Base-by-base conservation (phyloP, 306 rosid species). In the Corylus avellana region DNA sequence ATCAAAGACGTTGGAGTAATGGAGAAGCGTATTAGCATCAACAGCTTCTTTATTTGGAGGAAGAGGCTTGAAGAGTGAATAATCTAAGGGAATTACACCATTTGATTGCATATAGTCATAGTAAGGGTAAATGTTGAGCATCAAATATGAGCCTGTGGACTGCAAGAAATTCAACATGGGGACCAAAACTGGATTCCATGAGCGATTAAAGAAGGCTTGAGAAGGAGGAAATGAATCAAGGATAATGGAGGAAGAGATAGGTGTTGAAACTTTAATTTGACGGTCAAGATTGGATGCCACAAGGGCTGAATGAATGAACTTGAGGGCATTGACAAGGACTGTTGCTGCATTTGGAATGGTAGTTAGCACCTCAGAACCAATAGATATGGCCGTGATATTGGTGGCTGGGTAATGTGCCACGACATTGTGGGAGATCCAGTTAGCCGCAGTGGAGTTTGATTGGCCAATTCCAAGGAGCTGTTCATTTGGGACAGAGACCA, bases 171-270 rank as follows among this genome's bases (percentile, higher is more conserved):
- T 90, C 20, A 92, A 93, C 79, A 92, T 74, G 3, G 97, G 97
- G 58, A 92, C 90, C 77, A 92, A 54, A 79, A 92, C 92, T 0
- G 91, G 80, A 83, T 90, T 79, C 81, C 84, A 80, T 0, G 97
- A 85, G 17, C 84, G 86, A 78, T 92, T 92, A 58, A 92, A 92
- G 86, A 92, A 92, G 47, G 97, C 97, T 81, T 92, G 97, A 20
- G 95, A 92, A 74, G 97, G 97, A 0, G 97, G 97, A 77, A 92
- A 92, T 1, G 97, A 92, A 73, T 92, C 97, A 4, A 92, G 96
- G 84, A 92, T 92, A 56, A 90, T 80, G 3, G 90, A 87, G 74
- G 97, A 92, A 12, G 97, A 80, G 77, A 90, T 88, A 9, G 97
- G 93, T 2, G 96, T 89, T 1, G 97, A 90, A 47, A 92, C 90